Evolutionary conservation across 2,329 filamentous ascomycete genomes (phyloP).

Genomic region (Colletotrichum costaricense): DNA sequence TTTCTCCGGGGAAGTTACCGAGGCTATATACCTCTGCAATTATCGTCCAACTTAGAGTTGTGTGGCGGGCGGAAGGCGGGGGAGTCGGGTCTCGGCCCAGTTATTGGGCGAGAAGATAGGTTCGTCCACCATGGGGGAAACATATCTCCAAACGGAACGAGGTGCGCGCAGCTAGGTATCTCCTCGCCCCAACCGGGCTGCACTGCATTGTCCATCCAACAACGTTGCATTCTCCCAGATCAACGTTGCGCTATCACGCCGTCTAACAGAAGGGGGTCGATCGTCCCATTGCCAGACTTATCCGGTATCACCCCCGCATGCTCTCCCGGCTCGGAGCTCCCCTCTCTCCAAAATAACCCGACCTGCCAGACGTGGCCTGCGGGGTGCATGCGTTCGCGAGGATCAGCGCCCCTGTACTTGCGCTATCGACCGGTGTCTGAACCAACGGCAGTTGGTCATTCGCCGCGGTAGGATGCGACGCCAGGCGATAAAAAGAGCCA

Average conservation of each 20-base stretch:
- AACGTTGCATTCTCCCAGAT: constrained; percentile 28
- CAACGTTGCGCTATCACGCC: constrained; percentile 26
- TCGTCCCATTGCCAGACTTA: constrained; percentile 8
- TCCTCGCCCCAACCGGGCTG: neutral
- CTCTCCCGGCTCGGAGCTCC: neutral
- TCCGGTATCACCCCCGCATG: constrained; percentile 27
- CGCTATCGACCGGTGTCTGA: constrained; percentile 14
- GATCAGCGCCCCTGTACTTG: constrained; percentile 20
- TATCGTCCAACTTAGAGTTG: constrained; percentile 12
- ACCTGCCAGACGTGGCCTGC: constrained; percentile 28
- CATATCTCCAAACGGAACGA: neutral
- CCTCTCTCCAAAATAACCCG: neutral
- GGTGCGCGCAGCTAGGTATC: neutral
- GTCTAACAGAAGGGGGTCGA: constrained; percentile 11
- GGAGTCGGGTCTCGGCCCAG: constrained; percentile 29
- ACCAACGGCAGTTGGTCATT: constrained; percentile 22
- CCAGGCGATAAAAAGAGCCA: neutral
- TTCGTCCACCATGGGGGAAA: neutral
- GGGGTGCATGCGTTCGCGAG: constrained; percentile 24
- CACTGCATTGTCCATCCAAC: neutral
- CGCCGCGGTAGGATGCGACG: neutral
- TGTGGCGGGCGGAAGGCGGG: constrained; percentile 26
- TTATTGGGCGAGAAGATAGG: constrained; percentile 25
- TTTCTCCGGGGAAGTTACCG: neutral
- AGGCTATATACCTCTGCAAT: constrained; percentile 11